These are phyloP conservation scores for Asterella californica DNA, from an alignment of 225 moss, liverwort and hornwort species.

Conservation along the genomic window DNA sequence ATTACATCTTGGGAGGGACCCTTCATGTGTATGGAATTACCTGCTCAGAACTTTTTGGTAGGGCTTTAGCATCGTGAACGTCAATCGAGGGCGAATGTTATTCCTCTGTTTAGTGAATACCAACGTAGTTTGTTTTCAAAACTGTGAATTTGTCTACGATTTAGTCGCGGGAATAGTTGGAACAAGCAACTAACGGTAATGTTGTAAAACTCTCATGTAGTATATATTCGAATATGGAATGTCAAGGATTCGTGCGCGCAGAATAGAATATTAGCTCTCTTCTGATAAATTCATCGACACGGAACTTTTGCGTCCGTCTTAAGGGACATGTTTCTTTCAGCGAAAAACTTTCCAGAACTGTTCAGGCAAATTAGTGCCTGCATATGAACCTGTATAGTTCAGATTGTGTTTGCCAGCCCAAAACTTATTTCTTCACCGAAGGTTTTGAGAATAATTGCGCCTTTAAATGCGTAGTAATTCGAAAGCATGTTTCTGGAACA, in stretches of 20 bases:
- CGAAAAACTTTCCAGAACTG: not conserved
- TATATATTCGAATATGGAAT: no score
- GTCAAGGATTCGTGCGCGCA: not conserved
- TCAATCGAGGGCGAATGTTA: not conserved
- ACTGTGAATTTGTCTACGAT: not conserved
- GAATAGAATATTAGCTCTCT: not conserved
- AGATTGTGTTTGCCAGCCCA: not conserved
- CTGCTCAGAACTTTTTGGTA: not conserved
- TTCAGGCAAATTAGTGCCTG: not conserved
- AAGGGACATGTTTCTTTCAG: not conserved
- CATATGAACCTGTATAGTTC: not conserved
- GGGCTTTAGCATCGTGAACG: not conserved
- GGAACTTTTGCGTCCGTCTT: not conserved
- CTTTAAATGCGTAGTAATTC: not conserved
- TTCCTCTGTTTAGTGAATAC: not conserved
- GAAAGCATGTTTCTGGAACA: not conserved
- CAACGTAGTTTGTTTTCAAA: not conserved
- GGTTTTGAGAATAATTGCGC: not conserved
- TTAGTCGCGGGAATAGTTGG: not conserved
- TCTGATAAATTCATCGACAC: not conserved
- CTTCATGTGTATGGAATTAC: not conserved
- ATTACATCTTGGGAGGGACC: not conserved
- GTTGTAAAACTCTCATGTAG: not conserved
- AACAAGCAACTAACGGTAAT: not conserved
- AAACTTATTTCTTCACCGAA: not conserved